Evolutionary conservation across 2,329 filamentous ascomycete species (phyloP), one percentile per base, ranked within the genome.

Genomic region (Verticillium albo-atrum): DNA sequence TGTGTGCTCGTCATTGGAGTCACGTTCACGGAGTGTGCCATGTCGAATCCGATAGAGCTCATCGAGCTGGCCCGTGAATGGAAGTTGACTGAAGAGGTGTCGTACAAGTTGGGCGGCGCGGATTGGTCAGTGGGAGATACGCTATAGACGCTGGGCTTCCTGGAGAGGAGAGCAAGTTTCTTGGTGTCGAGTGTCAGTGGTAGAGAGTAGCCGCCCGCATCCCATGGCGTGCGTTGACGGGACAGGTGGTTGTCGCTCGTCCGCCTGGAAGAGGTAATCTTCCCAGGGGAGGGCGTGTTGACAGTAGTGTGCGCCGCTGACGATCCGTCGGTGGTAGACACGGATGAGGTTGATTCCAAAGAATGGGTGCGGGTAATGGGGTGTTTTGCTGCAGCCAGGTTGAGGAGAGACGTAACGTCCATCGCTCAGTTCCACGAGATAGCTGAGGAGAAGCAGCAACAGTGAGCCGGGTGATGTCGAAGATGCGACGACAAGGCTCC

Each of bases 181-280:
- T 28, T 52, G 23, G 70, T 70, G 54, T 79, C 75, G 57, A 75
- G 62, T 14, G 74, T 71, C 51, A 77, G 68, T 4, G 79, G 76
- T 25, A 82, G 71, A 26, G 77, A 78, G 62, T 80, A 82, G 50
- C 79, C 80, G 34, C 75, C 77, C 20, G 76, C 80, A 61, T 81
- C 77, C 82, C 81, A 84, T 57, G 80, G 80, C 42, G 73, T 81
- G 58, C 80, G 76, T 61, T 68, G 75, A 56, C 62, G 59, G 47
- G 62, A 55, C 57, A 57, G 53, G 56, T 57, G 25, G 10, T 30
- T 28, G 59, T 64, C 58, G 61, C 58, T 63, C 37, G 61, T 59
- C 56, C 61, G 55, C 61, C 59, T 63, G 42, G 59, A 63, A 54
- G 52, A 58, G 47, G 50, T 23, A 27, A 20, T 61, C 61, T 62